Base-by-base conservation (phyloP, 306 rosid species). In the Lupinus albus region DNA sequence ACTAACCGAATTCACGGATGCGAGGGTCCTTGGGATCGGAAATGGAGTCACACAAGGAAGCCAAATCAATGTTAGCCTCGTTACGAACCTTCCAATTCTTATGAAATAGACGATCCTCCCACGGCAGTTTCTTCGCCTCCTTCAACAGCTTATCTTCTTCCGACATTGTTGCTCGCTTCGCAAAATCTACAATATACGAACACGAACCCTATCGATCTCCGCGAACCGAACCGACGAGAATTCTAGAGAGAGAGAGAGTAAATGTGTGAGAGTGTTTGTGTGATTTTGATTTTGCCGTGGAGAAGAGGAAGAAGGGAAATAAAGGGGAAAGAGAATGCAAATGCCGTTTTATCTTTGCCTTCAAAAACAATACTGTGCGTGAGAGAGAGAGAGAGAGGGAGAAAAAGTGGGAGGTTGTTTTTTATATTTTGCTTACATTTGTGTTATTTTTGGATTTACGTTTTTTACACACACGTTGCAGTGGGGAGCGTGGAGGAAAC, bases 81-180 rank as follows among this genome's bases (percentile, higher is more conserved):
- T 84, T 91, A 52, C 99, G 81, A 2, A 94, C 99, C 87, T 94
- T 94, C 99, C 99, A 94, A 81, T 86, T 94, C 92, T 94, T 94
- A 79, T 94, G 97, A 9, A 74, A 73, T 18, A 94, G 76, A 46
- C 99, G 96, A 94, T 91, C 99, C 70, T 94, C 99, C 97, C 97
- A 94, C 0, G 99, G 96, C 73, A 94, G 82, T 67, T 94, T 94
- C 85, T 94, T 94, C 8, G 97, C 99, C 77, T 94, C 99, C 91
- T 87, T 94, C 44, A 94, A 48, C 72, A 94, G 73, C 84, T 85
- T 91, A 80, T 94, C 99, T 69, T 94, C 99, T 88, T 94, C 99
- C 79, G 99, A 90, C 92, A 85, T 77, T 72, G 71, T 44, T 61
- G 15, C 49, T 57, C 44, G 16, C 9, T 8, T 9, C 44, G 63